phyloP scores from a whole-genome alignment of 2,329 filamentous ascomycete genomes.

The Sporothrix humicola region DNA sequence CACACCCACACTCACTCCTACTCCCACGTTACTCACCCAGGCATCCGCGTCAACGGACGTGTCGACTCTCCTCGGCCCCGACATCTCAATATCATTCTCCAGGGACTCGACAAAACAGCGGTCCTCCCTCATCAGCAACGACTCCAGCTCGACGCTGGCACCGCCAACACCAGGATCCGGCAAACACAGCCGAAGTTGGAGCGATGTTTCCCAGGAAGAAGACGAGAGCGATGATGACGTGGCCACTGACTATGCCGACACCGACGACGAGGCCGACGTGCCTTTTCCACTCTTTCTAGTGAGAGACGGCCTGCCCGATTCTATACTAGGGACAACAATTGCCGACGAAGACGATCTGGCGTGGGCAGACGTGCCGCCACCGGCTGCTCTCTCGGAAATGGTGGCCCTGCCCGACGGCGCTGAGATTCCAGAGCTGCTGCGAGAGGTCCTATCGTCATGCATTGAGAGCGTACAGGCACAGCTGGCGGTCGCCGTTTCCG shows the following conservation, averaged over 20 bases:
- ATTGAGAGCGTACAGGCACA: slow-evolving; percentile 53
- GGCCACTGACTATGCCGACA: slow-evolving; percentile 12
- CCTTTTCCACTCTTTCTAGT: not conserved
- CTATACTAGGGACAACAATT: not conserved
- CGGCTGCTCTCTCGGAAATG: slow-evolving; percentile 49
- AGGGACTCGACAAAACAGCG: not conserved
- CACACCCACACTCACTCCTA: not conserved
- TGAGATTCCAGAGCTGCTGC: slow-evolving; percentile 49
- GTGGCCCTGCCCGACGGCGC: slow-evolving; percentile 43
- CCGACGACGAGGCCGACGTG: slow-evolving; percentile 40
- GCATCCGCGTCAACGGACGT: not conserved
- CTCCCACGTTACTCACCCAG: not conserved
- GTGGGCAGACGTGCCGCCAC: slow-evolving; percentile 57
- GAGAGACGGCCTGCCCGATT: not conserved
- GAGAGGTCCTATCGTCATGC: slow-evolving; percentile 51
- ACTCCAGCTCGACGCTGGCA: not conserved
- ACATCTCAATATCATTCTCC: not conserved
- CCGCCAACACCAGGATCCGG: not conserved
- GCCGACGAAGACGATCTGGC: slow-evolving; percentile 20
- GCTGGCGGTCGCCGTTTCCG: slow-evolving; percentile 43
- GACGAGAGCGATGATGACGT: not conserved
- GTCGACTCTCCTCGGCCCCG: not conserved
- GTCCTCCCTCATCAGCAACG: not conserved
- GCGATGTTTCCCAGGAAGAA: too few relatives aligned
- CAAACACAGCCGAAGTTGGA: too few relatives aligned